Evolutionary conservation across 306 rosid genomes (phyloP).

Genomic region (Pyrus bretschneideri): DNA sequence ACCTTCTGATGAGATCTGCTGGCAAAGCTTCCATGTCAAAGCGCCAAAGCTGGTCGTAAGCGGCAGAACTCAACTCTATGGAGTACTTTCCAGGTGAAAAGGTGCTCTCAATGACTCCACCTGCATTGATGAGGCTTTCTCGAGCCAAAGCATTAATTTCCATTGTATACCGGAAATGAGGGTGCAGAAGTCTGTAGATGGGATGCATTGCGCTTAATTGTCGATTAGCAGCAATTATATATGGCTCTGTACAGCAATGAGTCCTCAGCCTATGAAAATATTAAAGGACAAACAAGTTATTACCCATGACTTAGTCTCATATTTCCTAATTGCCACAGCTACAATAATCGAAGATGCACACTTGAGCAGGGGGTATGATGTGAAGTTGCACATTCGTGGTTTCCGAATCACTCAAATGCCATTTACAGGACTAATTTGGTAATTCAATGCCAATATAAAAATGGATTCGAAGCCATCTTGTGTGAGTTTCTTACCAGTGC

Average conservation of each 20-base stretch:
- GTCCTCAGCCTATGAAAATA: constrained; percentile 22
- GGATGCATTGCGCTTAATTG: constrained; percentile 39
- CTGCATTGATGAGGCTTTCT: constrained; percentile 28
- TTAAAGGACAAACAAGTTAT: background rate
- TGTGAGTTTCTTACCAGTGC: constrained; percentile 16
- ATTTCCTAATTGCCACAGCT: background rate
- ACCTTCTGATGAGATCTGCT: constrained; percentile 37
- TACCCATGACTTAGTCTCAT: background rate
- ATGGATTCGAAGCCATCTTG: background rate
- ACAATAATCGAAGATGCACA: background rate
- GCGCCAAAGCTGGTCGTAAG: constrained; percentile 28
- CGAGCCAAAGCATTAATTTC: constrained; percentile 38
- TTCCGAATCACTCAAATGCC: background rate
- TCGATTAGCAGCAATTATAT: constrained; percentile 29
- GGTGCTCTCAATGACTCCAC: constrained; percentile 24
- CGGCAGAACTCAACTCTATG: constrained; percentile 24
- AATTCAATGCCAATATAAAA: background rate
- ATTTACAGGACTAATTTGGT: background rate
- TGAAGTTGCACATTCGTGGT: background rate
- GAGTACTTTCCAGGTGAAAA: constrained; percentile 30
- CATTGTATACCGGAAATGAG: constrained; percentile 41
- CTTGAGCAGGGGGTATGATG: background rate
- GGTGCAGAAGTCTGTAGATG: constrained; percentile 30
- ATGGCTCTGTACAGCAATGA: constrained; percentile 30
- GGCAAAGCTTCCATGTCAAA: constrained; percentile 36